Evolutionary conservation across 2,329 filamentous ascomycete genomes (phyloP), one percentile per base, ranked within the genome.

Genomic region (Blastomyces emzantsi): DNA sequence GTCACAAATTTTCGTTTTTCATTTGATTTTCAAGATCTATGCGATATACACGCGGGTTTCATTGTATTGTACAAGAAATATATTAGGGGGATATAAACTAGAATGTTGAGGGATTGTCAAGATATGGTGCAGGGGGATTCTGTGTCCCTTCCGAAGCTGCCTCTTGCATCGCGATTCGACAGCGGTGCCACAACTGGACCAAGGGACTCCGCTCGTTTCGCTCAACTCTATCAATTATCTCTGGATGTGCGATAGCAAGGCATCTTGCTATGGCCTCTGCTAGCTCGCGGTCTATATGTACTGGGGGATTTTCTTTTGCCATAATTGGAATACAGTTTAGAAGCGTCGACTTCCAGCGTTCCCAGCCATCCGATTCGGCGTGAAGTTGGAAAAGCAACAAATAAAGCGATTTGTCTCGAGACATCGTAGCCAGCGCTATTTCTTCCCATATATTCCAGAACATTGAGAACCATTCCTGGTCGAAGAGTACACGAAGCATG

Each of bases 361-460:
- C 69, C 63, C 63, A 78, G 73, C 66, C 82, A 75, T 0, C 69
- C 0, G 80, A 79, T 4, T 75, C 70, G 0, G 81, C 80, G 62
- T 86, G 78, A 36, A 77, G 70, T 17, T 72, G 67, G 70, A 84
- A 87, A 33, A 86, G 75, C 43, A 81, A 74, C 3, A 75, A 72
- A 70, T 90, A 90, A 66, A 87, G 77, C 19, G 71, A 70, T n/a
- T 76, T 69, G 0, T 82, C 80, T 25, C 87, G 82, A 1, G 77
- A 68, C 9, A 73, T 70, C 49, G 79, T 74, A 67, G 81, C 80
- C 51, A 81, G 77, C 17, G 85, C 75, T 3, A 84, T 80, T 63
- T 80, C 78, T 62, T 81, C 80, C 79, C 87, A 90, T 11, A 80
- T 70, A 25, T 83, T 78, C 85, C 85, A 88, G 69, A 89, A 85